These are phyloP conservation scores for Pinus tabuliformis DNA, from an alignment of 75 land plant genomes.

Conservation along the genomic window DNA sequence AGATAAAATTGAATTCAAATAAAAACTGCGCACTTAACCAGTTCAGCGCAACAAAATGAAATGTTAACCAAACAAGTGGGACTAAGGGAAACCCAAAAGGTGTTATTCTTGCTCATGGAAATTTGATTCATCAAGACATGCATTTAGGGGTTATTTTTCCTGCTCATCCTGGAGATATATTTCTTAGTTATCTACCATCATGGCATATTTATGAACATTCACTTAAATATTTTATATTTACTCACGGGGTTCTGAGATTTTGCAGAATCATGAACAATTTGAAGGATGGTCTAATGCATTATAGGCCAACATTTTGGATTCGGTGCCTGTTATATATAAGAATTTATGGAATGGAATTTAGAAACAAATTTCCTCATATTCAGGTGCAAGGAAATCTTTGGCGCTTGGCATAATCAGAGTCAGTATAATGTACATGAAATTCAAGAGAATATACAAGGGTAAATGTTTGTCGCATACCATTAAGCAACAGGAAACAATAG, in stretches of 20 bases:
- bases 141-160: conserved; percentile 72
- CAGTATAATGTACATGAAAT: conserved; percentile 72
- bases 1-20: too few species aligned
- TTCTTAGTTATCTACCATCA: conserved; percentile 83
- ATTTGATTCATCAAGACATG: conserved; percentile 64
- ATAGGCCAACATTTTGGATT: too few species aligned
- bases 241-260: conserved; percentile 66
- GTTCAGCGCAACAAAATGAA: too few species aligned
- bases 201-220: conserved; percentile 96
- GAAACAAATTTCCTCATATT: conserved; percentile 60
- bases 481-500: conserved; percentile 13
- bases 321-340: too few species aligned
- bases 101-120: conserved; percentile 89
- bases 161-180: conserved; percentile 64
- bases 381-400: conserved; percentile 45
- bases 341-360: conserved; percentile 88
- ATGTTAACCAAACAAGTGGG: too few species aligned
- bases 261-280: conserved; percentile 73
- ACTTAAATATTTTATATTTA: conserved; percentile 71
- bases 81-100: conserved; percentile 93
- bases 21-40: too few species aligned
- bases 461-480: conserved; percentile 23
- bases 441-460: conserved; percentile 73
- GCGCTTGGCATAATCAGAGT: conserved; percentile 55
- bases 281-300: too few species aligned